Percentiles rank a stretch among this genome's conserved stretches.
phyloP scores from a whole-genome alignment of 345 rosid species.

The Ricinus communis region DNA sequence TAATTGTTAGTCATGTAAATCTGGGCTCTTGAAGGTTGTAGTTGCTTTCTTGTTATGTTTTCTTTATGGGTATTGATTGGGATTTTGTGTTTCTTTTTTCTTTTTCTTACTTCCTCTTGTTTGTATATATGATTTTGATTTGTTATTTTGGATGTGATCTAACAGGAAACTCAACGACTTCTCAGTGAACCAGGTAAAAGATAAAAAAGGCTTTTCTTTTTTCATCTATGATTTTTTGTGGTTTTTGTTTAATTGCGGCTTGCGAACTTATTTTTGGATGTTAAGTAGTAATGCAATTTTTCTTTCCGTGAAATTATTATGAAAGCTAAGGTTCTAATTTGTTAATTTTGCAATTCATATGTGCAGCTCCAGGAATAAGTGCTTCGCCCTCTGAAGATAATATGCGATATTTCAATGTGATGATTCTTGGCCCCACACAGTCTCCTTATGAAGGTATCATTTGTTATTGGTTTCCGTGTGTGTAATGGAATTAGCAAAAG shows the following conservation, averaged over 20 bases:
- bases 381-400: constrained; percentile 97
- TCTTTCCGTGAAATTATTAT: not conserved
- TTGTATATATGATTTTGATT: not conserved
- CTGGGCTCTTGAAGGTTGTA: too few relatives aligned
- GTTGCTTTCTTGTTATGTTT: not conserved
- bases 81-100: not conserved
- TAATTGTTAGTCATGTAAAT: constrained; percentile 3
- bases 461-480: not conserved
- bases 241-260: not conserved
- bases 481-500: not conserved
- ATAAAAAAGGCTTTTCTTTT: constrained; percentile 9
- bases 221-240: not conserved
- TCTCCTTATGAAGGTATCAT: constrained; percentile 91
- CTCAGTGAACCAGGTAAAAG: constrained; percentile 98
- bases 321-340: not conserved
- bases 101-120: too few relatives aligned
- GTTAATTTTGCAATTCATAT: constrained; percentile 22
- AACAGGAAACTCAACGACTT: constrained; percentile 96
- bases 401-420: constrained; percentile 93
- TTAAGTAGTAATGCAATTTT: not conserved
- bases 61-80: not conserved
- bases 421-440: constrained; percentile 96
- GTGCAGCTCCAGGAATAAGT: constrained; percentile 92
- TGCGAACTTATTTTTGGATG: not conserved
- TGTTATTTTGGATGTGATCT: not conserved